Evolutionary conservation across 2,329 filamentous ascomycete genomes (phyloP).

Genomic region (Davidsoniella eucalypti): DNA sequence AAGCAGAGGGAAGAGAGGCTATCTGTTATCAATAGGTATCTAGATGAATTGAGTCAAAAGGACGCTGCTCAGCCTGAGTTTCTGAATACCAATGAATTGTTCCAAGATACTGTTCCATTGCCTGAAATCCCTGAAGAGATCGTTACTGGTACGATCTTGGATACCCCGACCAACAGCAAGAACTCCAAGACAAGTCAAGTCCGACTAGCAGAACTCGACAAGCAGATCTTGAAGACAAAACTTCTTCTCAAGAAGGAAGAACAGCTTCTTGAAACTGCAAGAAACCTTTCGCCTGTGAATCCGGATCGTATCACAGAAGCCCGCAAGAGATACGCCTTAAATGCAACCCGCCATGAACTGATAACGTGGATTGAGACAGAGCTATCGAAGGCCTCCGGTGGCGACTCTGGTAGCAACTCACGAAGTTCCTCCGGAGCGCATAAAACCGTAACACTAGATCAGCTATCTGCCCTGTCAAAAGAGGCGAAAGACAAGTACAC

Average conservation of each 20-base stretch:
- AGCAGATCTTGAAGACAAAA: conserved; percentile 40
- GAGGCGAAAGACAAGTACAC: conserved; percentile 37
- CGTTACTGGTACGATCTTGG: conserved; percentile 27
- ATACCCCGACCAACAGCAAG: not conserved
- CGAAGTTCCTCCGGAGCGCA: conserved; percentile 6
- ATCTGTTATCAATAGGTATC: conserved; percentile 31
- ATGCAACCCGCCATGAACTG: conserved; percentile 38
- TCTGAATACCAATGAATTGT: conserved; percentile 32
- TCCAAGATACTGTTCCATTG: conserved; percentile 26
- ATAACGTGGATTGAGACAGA: conserved; percentile 51
- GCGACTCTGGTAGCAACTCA: not conserved
- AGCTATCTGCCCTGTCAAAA: conserved; percentile 14
- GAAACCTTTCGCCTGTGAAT: conserved; percentile 22
- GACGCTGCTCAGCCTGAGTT: conserved; percentile 34
- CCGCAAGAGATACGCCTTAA: conserved; percentile 36
- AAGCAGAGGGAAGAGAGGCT: conserved; percentile 35
- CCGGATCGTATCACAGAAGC: conserved; percentile 15
- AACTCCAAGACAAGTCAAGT: conserved; percentile 9
- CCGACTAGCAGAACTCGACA: conserved; percentile 27
- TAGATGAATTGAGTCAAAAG: conserved; percentile 34
- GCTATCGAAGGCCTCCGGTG: conserved; percentile 19
- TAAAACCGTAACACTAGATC: conserved; percentile 7
- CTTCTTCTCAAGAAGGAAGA: conserved; percentile 40
- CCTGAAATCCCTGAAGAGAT: conserved; percentile 37
- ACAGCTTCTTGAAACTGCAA: conserved; percentile 33